These are phyloP conservation scores for Penicillium egyptiacum DNA, from an alignment of 495 filamentous ascomycete species.

Conservation along the genomic window DNA sequence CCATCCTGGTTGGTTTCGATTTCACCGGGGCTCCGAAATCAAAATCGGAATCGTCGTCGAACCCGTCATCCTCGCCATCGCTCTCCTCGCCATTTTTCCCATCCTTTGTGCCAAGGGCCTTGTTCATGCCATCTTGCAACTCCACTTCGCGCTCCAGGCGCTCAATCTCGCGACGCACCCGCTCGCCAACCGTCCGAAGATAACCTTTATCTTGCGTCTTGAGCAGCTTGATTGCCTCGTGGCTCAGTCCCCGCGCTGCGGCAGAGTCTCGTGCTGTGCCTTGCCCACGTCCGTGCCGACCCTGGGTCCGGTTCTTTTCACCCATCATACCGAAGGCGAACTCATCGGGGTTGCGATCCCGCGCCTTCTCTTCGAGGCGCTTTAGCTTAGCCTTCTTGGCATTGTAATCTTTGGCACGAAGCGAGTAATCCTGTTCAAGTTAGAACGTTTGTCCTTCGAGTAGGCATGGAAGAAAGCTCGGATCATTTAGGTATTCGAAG, in stretches of 20 bases:
- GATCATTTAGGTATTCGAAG: neutral
- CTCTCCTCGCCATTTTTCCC: conserved; percentile 26
- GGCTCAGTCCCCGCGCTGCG: conserved; percentile 45
- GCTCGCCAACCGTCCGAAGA: conserved; percentile 65
- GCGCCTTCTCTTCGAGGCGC: conserved; percentile 74
- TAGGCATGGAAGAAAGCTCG: neutral
- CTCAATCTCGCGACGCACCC: conserved; percentile 59
- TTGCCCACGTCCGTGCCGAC: conserved; percentile 55
- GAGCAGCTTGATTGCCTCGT: conserved; percentile 76
- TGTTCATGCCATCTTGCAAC: conserved; percentile 39
- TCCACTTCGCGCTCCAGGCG: conserved; percentile 55
- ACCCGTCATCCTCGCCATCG: conserved; percentile 27
- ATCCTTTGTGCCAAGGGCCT: conserved; percentile 30
- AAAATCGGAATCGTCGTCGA: conserved; percentile 32
- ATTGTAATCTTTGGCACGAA: conserved; percentile 86
- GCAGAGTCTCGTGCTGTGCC: conserved; percentile 45
- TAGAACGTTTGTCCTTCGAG: conserved; percentile 20
- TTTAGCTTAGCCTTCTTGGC: conserved; percentile 78
- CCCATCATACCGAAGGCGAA: conserved; percentile 92
- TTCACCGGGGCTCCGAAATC: conserved; percentile 33
- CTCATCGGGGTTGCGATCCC: conserved; percentile 91
- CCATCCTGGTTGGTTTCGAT: conserved; percentile 42
- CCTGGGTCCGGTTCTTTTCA: conserved; percentile 48
- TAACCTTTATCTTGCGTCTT: conserved; percentile 98
- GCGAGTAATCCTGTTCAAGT: conserved; percentile 73